Percentiles rank a stretch among this genome's conserved stretches.
Evolutionary conservation across 208 protist genomes (phyloP).

Genomic region (Plasmodiophora brassicae): DNA sequence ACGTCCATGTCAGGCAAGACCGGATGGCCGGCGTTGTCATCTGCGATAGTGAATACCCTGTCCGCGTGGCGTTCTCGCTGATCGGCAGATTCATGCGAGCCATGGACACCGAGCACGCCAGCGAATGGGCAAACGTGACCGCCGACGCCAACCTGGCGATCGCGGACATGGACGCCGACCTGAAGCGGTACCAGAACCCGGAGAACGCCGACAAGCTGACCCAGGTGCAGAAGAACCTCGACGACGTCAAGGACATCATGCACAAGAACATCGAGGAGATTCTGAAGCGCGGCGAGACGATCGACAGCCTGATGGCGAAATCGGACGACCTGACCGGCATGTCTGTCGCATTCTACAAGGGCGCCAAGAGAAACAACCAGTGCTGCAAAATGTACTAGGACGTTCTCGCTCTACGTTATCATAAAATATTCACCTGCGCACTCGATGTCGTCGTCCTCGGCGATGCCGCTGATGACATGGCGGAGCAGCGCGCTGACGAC

Average conservation of each 20-base stretch:
- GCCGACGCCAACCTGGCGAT: background rate
- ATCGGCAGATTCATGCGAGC: conserved; percentile 27
- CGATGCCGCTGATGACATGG: too few relatives aligned
- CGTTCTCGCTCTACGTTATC: too few relatives aligned
- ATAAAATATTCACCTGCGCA: too few relatives aligned
- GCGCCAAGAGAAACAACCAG: conserved; percentile 46
- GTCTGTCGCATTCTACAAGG: conserved; percentile 47
- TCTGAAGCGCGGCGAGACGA: conserved; percentile 42
- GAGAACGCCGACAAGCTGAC: conserved; percentile 40
- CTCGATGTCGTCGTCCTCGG: too few relatives aligned
- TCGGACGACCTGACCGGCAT: conserved; percentile 42
- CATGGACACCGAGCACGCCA: conserved; percentile 29
- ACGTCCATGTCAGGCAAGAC: conserved; percentile 40
- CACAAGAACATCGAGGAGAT: conserved; percentile 51
- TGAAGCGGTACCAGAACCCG: conserved; percentile 38
- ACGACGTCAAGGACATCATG: conserved; percentile 46
- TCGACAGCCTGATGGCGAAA: conserved; percentile 44
- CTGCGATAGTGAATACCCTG: conserved; percentile 42
- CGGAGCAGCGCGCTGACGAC: too few relatives aligned
- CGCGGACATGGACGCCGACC: conserved; percentile 31
- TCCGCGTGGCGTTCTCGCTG: conserved; percentile 38
- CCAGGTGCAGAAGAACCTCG: conserved; percentile 39
- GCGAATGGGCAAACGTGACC: conserved; percentile 36
- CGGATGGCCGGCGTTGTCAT: conserved; percentile 38
- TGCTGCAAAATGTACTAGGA: conserved; percentile 45